A percentile compares a stretch with the other conserved stretches of the same genome.
Evolutionary conservation across 2,329 filamentous ascomycete genomes (phyloP).

Genomic region (Cercospora brassicicola): DNA sequence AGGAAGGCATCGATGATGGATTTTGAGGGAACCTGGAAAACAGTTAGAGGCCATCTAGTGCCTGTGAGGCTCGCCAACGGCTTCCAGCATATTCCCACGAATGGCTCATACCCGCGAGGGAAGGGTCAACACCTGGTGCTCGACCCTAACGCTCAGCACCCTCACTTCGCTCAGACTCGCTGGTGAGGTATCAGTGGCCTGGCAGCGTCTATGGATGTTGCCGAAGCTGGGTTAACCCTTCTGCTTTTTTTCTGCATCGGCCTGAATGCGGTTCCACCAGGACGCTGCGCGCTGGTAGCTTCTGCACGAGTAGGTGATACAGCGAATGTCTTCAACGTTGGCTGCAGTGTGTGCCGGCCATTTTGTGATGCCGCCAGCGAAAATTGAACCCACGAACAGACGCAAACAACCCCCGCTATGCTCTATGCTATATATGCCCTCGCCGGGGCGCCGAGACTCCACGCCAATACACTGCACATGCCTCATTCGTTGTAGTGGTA

Average conservation of each 20-base stretch:
- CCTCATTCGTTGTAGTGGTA: conserved; percentile 28
- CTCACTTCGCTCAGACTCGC: neutral
- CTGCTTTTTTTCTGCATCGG: neutral
- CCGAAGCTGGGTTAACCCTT: neutral
- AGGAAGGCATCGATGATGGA: conserved; percentile 51
- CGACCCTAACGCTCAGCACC: neutral
- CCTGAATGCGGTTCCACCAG: neutral
- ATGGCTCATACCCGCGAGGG: neutral
- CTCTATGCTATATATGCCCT: conserved; percentile 11
- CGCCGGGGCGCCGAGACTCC: conserved; percentile 6
- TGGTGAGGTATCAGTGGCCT: neutral
- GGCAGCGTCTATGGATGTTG: neutral
- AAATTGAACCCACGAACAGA: neutral
- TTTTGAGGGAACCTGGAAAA: conserved; percentile 42
- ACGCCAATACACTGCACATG: conserved; percentile 8
- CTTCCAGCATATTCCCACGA: neutral
- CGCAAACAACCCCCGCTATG: neutral
- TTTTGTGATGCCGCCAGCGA: neutral
- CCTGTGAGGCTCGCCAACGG: neutral
- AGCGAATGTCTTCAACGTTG: neutral
- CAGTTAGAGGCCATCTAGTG: neutral
- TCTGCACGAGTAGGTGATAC: neutral
- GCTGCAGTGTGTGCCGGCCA: neutral
- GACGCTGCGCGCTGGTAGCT: neutral
- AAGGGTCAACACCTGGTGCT: neutral